phyloP scores from a whole-genome alignment of 148 eudicot genomes.

The Linanthus parryae region DNA sequence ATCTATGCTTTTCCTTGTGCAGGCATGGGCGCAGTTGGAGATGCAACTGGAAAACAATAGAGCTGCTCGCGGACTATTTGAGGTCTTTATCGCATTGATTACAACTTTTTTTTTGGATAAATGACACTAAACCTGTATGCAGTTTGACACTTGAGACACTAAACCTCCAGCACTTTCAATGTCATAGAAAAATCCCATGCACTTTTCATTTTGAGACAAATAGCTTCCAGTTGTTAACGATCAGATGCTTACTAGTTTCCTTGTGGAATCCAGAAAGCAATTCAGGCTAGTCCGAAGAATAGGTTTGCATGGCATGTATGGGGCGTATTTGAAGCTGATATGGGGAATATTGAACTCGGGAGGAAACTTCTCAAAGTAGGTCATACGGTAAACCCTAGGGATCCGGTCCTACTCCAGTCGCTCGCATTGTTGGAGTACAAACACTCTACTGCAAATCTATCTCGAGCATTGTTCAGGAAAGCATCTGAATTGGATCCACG shows the following conservation, averaged over 20 bases:
- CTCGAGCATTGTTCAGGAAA: conserved; percentile 62
- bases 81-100: too few relatives aligned
- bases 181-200: too few relatives aligned
- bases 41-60: conserved; percentile 71
- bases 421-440: conserved; percentile 77
- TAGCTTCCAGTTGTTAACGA: too few relatives aligned
- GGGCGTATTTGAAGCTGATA: conserved; percentile 85
- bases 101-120: too few relatives aligned
- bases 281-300: conserved; percentile 93
- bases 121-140: too few relatives aligned
- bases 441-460: conserved; percentile 68
- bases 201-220: too few relatives aligned
- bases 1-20: conserved; percentile 3
- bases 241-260: neutral
- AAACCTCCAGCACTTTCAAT: too few relatives aligned
- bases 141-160: too few relatives aligned
- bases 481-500: conserved; percentile 83
- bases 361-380: conserved; percentile 84
- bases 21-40: conserved; percentile 99
- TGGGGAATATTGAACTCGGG: conserved; percentile 52
- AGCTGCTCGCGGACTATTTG: conserved; percentile 71
- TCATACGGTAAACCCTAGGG: conserved; percentile 83
- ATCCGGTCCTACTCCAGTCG: conserved; percentile 96
- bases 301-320: conserved; percentile 99
- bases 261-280: conserved; percentile 63